A percentile compares a stretch with the other conserved stretches of the same genome.
Evolutionary conservation across 2,329 filamentous ascomycete species (phyloP).

Genomic region (Phaeosphaeria sp.): DNA sequence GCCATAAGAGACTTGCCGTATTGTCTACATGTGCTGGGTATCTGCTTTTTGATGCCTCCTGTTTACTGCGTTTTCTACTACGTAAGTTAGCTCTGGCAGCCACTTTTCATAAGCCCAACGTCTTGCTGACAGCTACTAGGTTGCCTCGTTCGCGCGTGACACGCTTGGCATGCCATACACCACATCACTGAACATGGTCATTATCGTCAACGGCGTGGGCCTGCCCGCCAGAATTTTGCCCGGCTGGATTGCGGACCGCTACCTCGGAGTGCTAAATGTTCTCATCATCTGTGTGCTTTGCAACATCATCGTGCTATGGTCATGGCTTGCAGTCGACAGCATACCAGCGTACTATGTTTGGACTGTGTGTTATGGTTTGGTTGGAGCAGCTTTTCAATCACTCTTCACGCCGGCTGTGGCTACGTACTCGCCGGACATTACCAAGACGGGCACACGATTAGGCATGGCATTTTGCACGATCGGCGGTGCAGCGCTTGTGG

Average conservation of each 20-base stretch:
- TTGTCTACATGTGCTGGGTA: slow-evolving; percentile 55
- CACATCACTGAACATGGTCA: slow-evolving; percentile 62
- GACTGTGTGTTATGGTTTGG: slow-evolving; percentile 68
- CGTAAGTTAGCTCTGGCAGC: slow-evolving; percentile 39
- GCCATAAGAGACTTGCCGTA: slow-evolving; percentile 66
- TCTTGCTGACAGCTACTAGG: slow-evolving; percentile 13
- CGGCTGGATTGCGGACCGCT: slow-evolving; percentile 62
- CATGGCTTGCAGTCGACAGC: slow-evolving; percentile 65
- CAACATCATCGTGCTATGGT: slow-evolving; percentile 55
- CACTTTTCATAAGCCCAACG: background rate
- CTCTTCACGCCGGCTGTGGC: slow-evolving; percentile 53
- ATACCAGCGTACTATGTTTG: slow-evolving; percentile 66
- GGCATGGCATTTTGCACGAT: slow-evolving; percentile 62
- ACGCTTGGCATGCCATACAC: slow-evolving; percentile 56
- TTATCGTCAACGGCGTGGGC: slow-evolving; percentile 64
- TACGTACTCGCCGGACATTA: slow-evolving; percentile 36
- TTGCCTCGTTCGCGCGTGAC: slow-evolving; percentile 48
- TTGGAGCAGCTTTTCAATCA: slow-evolving; percentile 52
- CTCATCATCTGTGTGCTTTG: slow-evolving; percentile 59
- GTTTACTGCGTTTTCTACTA: slow-evolving; percentile 69
- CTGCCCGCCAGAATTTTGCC: slow-evolving; percentile 61
- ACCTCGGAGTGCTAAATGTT: slow-evolving; percentile 66
- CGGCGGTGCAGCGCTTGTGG: slow-evolving; percentile 58
- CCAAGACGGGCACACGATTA: slow-evolving; percentile 53
- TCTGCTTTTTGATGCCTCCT: slow-evolving; percentile 57